A percentile compares a stretch with the other conserved stretches of the same genome.
Evolutionary conservation across 2,329 filamentous ascomycete genomes (phyloP).

Genomic region (Parafenestella ontariensis): DNA sequence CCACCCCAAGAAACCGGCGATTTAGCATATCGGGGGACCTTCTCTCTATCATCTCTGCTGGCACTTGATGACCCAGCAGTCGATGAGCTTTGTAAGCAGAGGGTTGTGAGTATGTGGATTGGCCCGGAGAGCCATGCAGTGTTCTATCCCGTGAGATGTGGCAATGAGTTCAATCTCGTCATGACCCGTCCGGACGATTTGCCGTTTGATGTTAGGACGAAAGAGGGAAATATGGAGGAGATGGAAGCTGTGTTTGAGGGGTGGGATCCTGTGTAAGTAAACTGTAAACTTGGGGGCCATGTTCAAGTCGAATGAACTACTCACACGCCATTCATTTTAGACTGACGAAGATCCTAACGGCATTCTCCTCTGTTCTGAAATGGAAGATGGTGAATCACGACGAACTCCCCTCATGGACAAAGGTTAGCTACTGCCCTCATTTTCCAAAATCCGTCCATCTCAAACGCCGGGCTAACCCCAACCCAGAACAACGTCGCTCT

Average conservation of each 20-base stretch:
- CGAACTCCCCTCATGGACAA: slow-evolving; percentile 18
- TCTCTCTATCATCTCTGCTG: slow-evolving; percentile 6
- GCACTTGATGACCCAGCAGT: slow-evolving; percentile 11
- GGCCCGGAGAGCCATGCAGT: slow-evolving; percentile 66
- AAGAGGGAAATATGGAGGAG: slow-evolving; percentile 63
- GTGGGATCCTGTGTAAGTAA: slow-evolving; percentile 65
- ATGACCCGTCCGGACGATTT: slow-evolving; percentile 67
- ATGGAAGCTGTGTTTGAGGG: slow-evolving; percentile 63
- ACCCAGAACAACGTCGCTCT: slow-evolving; percentile 15
- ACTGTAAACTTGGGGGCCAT: too few species aligned
- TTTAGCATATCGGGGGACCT: slow-evolving; percentile 62
- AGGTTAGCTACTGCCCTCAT: too few species aligned
- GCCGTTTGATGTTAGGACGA: slow-evolving; percentile 57
- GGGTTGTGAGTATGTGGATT: slow-evolving; percentile 17
- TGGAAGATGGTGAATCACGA: slow-evolving; percentile 23
- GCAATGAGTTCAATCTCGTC: slow-evolving; percentile 68
- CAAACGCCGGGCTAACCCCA: background rate
- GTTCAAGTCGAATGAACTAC: too few species aligned
- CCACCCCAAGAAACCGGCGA: slow-evolving; percentile 65
- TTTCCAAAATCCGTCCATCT: too few species aligned
- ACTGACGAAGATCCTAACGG: slow-evolving; percentile 10
- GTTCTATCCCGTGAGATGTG: slow-evolving; percentile 64
- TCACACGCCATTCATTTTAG: background rate
- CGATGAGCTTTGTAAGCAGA: slow-evolving; percentile 12
- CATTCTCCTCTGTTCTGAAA: slow-evolving; percentile 11